phyloP scores from a whole-genome alignment of 2,329 filamentous ascomycete species.

The Fonsecaea nubica region DNA sequence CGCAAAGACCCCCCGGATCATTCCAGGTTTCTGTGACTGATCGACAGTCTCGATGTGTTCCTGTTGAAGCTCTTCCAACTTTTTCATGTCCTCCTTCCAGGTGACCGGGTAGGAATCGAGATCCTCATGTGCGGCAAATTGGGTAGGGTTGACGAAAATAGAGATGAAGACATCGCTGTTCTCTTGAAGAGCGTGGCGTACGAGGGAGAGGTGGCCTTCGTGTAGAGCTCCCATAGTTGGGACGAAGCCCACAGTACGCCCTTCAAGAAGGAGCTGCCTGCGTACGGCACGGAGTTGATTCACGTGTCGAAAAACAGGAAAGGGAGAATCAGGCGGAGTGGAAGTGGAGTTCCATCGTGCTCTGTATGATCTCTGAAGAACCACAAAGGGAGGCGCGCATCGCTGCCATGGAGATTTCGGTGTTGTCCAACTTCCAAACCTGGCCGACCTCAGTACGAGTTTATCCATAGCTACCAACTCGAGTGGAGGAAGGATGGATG shows the following conservation, averaged over 20 bases:
- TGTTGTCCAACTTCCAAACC: conserved; percentile 1
- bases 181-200: conserved; percentile 80
- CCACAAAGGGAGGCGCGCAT: conserved; percentile 2
- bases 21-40: conserved; percentile 53
- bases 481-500: background rate
- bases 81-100: conserved; percentile 76
- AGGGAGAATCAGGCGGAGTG: conserved; percentile 46
- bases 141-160: conserved; percentile 95
- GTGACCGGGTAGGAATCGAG: conserved; percentile 87
- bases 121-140: conserved; percentile 91
- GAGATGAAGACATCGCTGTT: conserved; percentile 88
- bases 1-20: conserved; percentile 81
- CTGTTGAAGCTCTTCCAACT: conserved; percentile 64
- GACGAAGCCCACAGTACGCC: conserved; percentile 81
- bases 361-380: background rate
- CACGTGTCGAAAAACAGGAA: conserved; percentile 78
- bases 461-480: conserved; percentile 20
- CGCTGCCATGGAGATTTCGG: conserved; percentile 12
- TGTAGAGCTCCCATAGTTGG: conserved; percentile 99
- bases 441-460: conserved; percentile 13
- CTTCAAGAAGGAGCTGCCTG: conserved; percentile 67
- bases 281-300: conserved; percentile 73
- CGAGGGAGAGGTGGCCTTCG: conserved; percentile 83
- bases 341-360: conserved; percentile 15
- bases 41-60: conserved; percentile 27